Base-by-base conservation (phyloP, 2,329 filamentous ascomycete genomes). In the Juglanconis oblonga region DNA sequence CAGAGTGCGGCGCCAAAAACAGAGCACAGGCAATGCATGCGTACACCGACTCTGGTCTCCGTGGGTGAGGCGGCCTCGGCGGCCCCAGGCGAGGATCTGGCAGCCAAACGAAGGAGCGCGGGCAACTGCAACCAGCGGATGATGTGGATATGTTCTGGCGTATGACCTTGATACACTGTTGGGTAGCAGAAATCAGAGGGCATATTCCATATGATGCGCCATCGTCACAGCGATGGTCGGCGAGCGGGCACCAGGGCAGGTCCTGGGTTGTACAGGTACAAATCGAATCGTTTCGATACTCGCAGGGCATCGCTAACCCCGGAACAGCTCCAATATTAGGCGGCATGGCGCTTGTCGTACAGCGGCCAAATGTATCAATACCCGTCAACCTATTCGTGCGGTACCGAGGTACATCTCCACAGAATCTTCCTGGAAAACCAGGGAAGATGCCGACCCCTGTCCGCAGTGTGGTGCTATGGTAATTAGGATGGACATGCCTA, bases 261-360 rank as follows among this genome's bases (percentile, higher is more conserved):
- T 17, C 35, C 52, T 49, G 29, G 10, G 31, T 14, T 11, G 29
- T 61, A 60, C 51, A 35, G 50, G 51, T 52, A 61, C 58, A 58
- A 42, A 50, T 52, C 54, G 31, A 50, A 48, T 50, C 44, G 53
- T 56, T 60, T 58, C 57, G 56, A 56, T 63, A 58, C 60, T 50
- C 56, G 65, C 62, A 64, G 57, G 52, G 49, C 57, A 64, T 68
- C 68, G 67, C 68, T 66, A 68, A 49, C 62, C 67, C 64, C 63
- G 64, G 66, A 61, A 67, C 63, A 52, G 59, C 49, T 52, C 58
- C 64, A 64, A 65, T 64, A 67, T 65, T 66, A 63, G 64, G 68
- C 65, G 65, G 64, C 69, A 70, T 67, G 68, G 68, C 68, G 69
- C 67, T 67, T 69, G 67, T 63, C 64, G 61, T 59, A 64, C 58